Base-by-base conservation (phyloP, 495 filamentous ascomycete species). In the Penicillium flavigenum region DNA sequence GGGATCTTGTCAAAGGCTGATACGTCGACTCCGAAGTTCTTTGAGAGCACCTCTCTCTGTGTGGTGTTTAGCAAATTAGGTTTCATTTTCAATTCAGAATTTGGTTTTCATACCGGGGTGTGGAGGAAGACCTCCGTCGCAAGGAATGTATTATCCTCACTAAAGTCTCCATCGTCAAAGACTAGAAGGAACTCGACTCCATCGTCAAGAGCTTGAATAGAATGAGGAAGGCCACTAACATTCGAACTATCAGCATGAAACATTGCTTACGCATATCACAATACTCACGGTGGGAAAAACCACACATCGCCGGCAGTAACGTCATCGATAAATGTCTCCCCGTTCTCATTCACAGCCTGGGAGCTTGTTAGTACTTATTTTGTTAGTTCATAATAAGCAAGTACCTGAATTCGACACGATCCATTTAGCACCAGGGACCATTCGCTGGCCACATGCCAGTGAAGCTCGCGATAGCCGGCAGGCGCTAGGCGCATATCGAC, bases 401-500 rank as follows among this genome's bases (percentile, higher is more conserved):
- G 39, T 65, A 74, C 74, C 63, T 77, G 70, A 38, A 77, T 80
- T 20, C 86, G 75, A 17, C 83, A 84, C 41, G 82, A 82, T 1
- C 87, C 87, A 60, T 86, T 87, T 47, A 90, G 60, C 0, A 90
- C 75, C 26, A 85, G 62, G 2, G 83, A 79, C 87, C 87, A 89
- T 64, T 90, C 86, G 51, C 68, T 74, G 0, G 86, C 83, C 17
- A 83, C 83, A 59, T 90, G 87, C 87, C 87, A 89, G 64, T 90
- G 87, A 20, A 90, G 73, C 59, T 90, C 87, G 2, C 87, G 80
- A 59, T 89, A 89, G 0, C 78, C 85, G 39, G 80, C 72, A 3
- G 84, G 80, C 45, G 81, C 82, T 4, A 92, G 81, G 27, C 87
- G 80, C 88, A 92, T 92, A 61, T 91, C 83, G 1, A 91, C 88